These are phyloP conservation scores for Macrophomina phaseolina DNA, from an alignment of 2,329 filamentous ascomycete species.

Conservation along the genomic window DNA sequence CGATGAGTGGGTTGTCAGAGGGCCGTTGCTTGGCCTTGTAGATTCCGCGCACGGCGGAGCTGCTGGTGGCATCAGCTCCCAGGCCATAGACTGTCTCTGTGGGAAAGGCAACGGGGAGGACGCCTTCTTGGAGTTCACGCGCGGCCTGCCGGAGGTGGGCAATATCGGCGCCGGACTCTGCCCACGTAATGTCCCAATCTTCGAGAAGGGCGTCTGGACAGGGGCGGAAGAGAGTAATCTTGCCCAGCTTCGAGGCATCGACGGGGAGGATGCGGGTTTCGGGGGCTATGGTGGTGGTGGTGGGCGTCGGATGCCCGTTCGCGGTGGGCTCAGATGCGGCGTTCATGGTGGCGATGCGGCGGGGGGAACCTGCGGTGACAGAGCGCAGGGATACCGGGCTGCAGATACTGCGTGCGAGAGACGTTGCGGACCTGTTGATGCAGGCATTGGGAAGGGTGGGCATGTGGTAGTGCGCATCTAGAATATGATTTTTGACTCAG, in stretches of 20 bases:
- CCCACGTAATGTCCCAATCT: constrained; percentile 41
- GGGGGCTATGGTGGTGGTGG: neutral
- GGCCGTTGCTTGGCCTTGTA: constrained; percentile 89
- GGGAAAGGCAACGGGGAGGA: constrained; percentile 88
- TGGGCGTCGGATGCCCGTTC: neutral
- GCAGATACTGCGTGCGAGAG: neutral
- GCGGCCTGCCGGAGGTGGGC: constrained; percentile 69
- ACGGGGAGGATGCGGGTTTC: constrained; percentile 49
- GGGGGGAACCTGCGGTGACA: neutral
- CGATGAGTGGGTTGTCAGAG: constrained; percentile 92
- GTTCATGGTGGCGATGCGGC: constrained; percentile 15
- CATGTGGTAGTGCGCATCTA: constrained; percentile 18
- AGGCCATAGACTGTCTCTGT: constrained; percentile 98
- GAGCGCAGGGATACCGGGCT: constrained; percentile 9
- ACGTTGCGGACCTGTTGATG: neutral
- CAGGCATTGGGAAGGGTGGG: constrained; percentile 26
- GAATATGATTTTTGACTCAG: constrained; percentile 23
- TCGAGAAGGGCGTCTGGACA: constrained; percentile 38
- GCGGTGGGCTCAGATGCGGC: neutral
- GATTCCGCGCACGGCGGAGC: constrained; percentile 84
- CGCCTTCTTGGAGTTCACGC: constrained; percentile 65
- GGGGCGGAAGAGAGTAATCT: constrained; percentile 36
- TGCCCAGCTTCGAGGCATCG: constrained; percentile 48
- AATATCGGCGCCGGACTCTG: constrained; percentile 49
- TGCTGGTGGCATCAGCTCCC: constrained; percentile 92